Base-by-base conservation (phyloP, 2,329 filamentous ascomycete species). In the Fusarium sp. region DNA sequence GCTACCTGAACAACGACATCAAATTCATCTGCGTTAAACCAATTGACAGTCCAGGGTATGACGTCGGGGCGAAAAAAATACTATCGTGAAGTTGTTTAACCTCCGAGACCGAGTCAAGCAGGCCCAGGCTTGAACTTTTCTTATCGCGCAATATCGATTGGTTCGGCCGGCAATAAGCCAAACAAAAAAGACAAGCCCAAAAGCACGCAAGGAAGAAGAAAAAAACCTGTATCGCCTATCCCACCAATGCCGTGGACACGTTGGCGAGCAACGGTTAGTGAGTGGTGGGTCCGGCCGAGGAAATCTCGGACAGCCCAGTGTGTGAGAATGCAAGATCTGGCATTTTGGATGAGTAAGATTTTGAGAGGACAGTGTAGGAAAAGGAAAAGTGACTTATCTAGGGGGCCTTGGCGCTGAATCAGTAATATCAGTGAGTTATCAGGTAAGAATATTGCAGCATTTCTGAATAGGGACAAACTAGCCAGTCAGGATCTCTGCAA, bases 251-350 rank as follows among this genome's bases (percentile, higher is more conserved):
- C 60, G 54, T 62, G 54, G 33, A 65, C 72, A 74, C 72, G 72
- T 74, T 74, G 57, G 57, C 65, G 61, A 66, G 56, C 34, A 56
- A 49, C 57, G 65, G 61, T 65, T 72, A 72, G 68, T 69, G 67
- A 70, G 55, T 70, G 70, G 72, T 73, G 72, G 72, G 65, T 60
- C 69, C 45, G 54, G 31, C 65, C 67, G 72, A 74, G 69, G 72
- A 71, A 74, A 64, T 70, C 53, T 67, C 67, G 67, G 67, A 34
- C 45, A 69, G 43, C 31, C 40, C 57, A 54, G 59, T 51, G 34
- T 28, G 33, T 31, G 53, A 64, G 57, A 64, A 56, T 55, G 38
- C 19, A 15, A 51, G 55, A 63, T 59, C 47, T 65, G 62, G 53
- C 58, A 60, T 70, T 59, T 70, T 38, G n/a, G 3, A 13, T 22